These are phyloP conservation scores for Fragilaria crotonensis DNA, from an alignment of 108 stramenopile species.

Conservation along the genomic window DNA sequence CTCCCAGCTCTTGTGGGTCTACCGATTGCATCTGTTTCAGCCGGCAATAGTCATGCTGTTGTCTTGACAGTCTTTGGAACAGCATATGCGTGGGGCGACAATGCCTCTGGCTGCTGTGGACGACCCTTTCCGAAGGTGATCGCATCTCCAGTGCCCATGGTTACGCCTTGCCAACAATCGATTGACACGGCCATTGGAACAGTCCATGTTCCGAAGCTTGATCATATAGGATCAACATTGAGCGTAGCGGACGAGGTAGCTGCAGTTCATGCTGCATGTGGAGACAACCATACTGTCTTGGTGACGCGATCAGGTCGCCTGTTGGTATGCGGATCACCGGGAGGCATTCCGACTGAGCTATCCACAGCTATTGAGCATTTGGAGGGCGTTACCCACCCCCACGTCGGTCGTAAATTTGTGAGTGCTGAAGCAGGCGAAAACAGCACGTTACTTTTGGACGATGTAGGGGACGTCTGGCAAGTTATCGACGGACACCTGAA, in stretches of 20 bases:
- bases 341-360: constrained; percentile 24
- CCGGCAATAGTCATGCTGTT: constrained; percentile 58
- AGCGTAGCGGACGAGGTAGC: constrained; percentile 47
- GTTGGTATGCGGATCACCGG: constrained; percentile 51
- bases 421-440: constrained; percentile 44
- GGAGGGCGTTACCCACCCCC: constrained; percentile 32
- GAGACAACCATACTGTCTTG: constrained; percentile 47
- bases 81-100: constrained; percentile 64
- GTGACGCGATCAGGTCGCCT: constrained; percentile 48
- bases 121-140: constrained; percentile 44
- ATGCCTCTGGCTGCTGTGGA: constrained; percentile 51
- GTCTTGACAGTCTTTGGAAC: constrained; percentile 66
- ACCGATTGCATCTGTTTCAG: constrained; percentile 50
- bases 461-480: constrained; percentile 53
- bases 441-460: constrained; percentile 49
- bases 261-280: constrained; percentile 60
- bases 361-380: constrained; percentile 3
- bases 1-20: constrained; percentile 45
- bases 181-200: constrained; percentile 6
- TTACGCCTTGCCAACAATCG: constrained; percentile 9
- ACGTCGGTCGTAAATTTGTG: constrained; percentile 28
- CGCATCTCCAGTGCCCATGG: constrained; percentile 43
- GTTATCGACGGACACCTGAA: constrained; percentile 11
- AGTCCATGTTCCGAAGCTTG: constrained; percentile 3
- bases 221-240: not conserved